Base-by-base conservation (phyloP, 345 rosid species). In the Kernera saxatilis region DNA sequence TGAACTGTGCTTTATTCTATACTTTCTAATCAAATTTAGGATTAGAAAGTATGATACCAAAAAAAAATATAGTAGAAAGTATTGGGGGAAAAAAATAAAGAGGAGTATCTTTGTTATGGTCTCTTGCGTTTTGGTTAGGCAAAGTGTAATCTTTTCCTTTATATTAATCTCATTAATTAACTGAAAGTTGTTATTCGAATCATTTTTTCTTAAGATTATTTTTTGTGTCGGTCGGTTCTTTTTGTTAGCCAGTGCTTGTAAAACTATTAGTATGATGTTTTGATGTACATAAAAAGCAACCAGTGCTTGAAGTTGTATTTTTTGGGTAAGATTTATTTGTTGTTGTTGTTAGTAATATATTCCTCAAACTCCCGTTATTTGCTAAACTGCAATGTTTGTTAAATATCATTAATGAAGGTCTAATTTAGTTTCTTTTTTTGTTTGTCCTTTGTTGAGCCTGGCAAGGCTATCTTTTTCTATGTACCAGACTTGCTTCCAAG, bases 41-140 rank as follows among this genome's bases (percentile, higher is more conserved):
- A n/a, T n/a, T 75, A 23, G 26, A 69, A 54, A 68, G 49, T 43
- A 19, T 8, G n/a, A n/a, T n/a, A n/a, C n/a, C n/a, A n/a, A n/a
- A n/a, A n/a, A n/a, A n/a, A n/a, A n/a, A n/a, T n/a, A n/a, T n/a
- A 69, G 65, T 75, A 23, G 26, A 69, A 54, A 68, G 49, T 43
- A 19, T 8, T 39, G 22, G 19, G 15, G 44, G 13, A 8, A 41
- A 39, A 41, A 58, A 29, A 13, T 17, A 61, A 43, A 53, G 70
- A 61, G 61, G 46, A 54, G 18, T 74, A 35, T 69, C 68, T 58
- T 74, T 60, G 3, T 4, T 51, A 41, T 49, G 46, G 73, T 67
- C 64, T 62, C 71, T 76, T 63, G 79, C 71, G 79, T 76, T 69
- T 69, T 69, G 39, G 14, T 54, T 37, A 63, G 61, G 79, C 75